phyloP scores from a whole-genome alignment of 805 yeast species.

The Metschnikowia dekortorum region DNA sequence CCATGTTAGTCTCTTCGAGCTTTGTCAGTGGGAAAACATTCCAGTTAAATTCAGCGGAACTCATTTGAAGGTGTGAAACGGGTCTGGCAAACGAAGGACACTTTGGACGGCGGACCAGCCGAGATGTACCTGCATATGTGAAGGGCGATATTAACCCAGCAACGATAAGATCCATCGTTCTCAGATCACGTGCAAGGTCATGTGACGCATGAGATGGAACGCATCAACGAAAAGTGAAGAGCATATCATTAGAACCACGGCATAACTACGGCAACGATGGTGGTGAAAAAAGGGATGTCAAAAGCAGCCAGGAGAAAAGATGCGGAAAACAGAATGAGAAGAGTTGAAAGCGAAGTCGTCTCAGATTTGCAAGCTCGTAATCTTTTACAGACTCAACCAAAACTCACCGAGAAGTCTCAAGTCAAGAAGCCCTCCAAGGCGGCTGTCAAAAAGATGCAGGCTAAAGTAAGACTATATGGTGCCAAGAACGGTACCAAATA shows the following conservation, averaged over 20 bases:
- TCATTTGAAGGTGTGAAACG: slow-evolving; percentile 4
- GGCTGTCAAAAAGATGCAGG: slow-evolving; percentile 62
- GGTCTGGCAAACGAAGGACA: neutral
- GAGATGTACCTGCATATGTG: neutral
- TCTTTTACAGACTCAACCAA: slow-evolving; percentile 54
- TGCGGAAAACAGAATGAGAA: slow-evolving; percentile 50
- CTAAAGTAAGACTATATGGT: slow-evolving; percentile 63
- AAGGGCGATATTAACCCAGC: slow-evolving; percentile 1
- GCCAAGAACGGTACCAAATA: slow-evolving; percentile 53
- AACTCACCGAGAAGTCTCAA: slow-evolving; percentile 54
- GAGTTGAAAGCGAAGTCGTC: slow-evolving; percentile 61
- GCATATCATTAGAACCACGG: neutral
- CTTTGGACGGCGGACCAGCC: neutral
- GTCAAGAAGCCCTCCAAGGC: slow-evolving; percentile 46
- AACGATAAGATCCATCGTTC: neutral
- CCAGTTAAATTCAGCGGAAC: slow-evolving; percentile 64
- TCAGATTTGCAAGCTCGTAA: slow-evolving; percentile 68
- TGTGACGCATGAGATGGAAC: neutral
- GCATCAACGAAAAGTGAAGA: slow-evolving; percentile 7
- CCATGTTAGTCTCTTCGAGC: slow-evolving; percentile 28
- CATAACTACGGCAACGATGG: slow-evolving; percentile 35
- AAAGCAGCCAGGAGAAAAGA: slow-evolving; percentile 54
- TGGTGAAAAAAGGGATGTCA: slow-evolving; percentile 47
- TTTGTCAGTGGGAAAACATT: slow-evolving; percentile 44
- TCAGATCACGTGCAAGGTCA: neutral